Percentiles rank a stretch among this genome's conserved stretches.
phyloP scores from a whole-genome alignment of 2,329 filamentous ascomycete genomes.

The Cryphonectria japonica region DNA sequence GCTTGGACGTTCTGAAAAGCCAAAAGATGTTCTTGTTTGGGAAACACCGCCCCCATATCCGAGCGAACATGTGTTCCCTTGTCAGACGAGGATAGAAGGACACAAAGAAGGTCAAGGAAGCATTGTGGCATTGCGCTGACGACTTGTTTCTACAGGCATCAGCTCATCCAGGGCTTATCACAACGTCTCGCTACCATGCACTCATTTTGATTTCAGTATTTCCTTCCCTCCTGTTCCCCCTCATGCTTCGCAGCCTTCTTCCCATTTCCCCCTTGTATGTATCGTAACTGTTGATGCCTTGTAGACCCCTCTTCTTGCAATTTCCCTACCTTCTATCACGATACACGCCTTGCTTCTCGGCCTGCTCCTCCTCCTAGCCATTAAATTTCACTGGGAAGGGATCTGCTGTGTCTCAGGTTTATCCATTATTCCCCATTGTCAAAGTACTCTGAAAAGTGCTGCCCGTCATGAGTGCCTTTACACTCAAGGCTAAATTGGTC shows the following conservation, averaged over 20 bases:
- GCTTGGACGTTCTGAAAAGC: neutral
- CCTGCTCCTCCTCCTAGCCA: neutral
- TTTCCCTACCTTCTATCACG: neutral
- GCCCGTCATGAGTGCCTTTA: neutral
- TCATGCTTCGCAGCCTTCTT: neutral
- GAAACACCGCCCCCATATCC: neutral
- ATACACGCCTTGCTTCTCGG: neutral
- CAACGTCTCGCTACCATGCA: neutral
- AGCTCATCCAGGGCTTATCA: neutral
- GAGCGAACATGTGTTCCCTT: neutral
- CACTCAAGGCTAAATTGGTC: neutral
- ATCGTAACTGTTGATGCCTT: neutral
- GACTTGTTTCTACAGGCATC: neutral
- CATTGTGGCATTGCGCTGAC: neutral
- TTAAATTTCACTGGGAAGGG: neutral
- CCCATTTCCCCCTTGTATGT: neutral
- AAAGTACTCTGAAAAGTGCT: neutral
- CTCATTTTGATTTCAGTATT: neutral
- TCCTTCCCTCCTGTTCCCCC: neutral
- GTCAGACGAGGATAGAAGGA: neutral
- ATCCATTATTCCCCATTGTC: neutral
- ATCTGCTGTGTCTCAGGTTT: neutral
- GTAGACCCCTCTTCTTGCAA: neutral
- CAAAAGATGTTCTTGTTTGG: neutral
- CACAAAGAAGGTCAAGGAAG: neutral